These are phyloP conservation scores for Lolium perenne DNA, from an alignment of 176 grass and related monocot species.

Conservation along the genomic window DNA sequence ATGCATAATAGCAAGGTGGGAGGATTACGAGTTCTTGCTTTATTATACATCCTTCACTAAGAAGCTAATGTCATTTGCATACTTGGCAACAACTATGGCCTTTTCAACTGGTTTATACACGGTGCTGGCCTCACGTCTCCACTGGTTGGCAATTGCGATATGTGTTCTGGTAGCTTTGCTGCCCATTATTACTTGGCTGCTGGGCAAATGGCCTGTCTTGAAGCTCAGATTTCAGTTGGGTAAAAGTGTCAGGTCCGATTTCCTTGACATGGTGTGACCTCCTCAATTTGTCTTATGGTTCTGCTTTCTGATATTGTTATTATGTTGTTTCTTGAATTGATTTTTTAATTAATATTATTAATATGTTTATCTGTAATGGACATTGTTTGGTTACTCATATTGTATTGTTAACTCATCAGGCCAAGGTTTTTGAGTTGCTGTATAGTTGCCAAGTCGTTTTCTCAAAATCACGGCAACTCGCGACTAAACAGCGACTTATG, in stretches of 20 bases:
- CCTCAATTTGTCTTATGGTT: background rate
- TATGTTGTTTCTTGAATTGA: too few species aligned
- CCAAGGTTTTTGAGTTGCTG: too few species aligned
- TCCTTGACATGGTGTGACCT: slow-evolving; percentile 31
- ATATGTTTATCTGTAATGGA: background rate
- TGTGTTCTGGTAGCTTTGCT: too few species aligned
- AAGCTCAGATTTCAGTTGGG: background rate
- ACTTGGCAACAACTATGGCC: too few species aligned
- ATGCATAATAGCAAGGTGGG: background rate
- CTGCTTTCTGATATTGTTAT: background rate
- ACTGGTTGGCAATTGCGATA: too few species aligned
- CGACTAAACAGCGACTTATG: too few species aligned
- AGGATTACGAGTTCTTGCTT: slow-evolving; percentile 11
- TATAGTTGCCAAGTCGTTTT: too few species aligned
- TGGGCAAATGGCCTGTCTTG: background rate
- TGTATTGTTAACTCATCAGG: background rate
- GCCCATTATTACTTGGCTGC: background rate
- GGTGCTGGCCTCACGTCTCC: too few species aligned
- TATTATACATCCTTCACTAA: too few species aligned
- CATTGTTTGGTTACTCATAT: background rate
- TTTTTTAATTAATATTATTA: background rate
- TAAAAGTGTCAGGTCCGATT: background rate
- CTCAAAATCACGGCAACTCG: too few species aligned
- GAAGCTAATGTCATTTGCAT: too few species aligned
- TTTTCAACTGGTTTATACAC: too few species aligned